Conservation (phyloP, 495 filamentous ascomycete genomes). For the Talaromyces proteolyticus region DNA sequence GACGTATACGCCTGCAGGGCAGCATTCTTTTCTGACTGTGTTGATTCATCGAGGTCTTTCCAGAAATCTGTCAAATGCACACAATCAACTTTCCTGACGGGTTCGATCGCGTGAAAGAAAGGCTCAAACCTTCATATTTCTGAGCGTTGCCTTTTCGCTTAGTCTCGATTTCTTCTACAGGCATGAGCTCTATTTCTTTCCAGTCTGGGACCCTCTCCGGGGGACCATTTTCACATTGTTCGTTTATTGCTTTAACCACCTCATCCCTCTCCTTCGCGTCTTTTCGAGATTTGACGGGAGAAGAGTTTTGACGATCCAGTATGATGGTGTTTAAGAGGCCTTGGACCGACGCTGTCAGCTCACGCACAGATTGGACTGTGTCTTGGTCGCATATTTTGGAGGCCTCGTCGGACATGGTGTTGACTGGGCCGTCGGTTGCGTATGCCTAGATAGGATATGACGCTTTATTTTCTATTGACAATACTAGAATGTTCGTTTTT, state of each 20-base stretch:
- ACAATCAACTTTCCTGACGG: background rate
- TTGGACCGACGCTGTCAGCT: slow-evolving; percentile 4
- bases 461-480: no score
- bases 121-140: background rate
- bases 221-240: background rate
- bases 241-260: slow-evolving; percentile 44
- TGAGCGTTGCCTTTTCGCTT: background rate
- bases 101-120: background rate
- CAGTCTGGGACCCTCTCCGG: slow-evolving; percentile 3
- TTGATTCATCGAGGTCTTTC: slow-evolving; percentile 4
- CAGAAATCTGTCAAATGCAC: background rate
- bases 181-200: background rate
- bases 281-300: slow-evolving; percentile 1
- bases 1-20: background rate
- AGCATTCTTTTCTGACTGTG: background rate
- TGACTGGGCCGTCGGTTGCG: no score
- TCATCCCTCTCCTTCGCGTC: slow-evolving; percentile 39
- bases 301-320: background rate
- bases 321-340: background rate
- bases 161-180: slow-evolving; percentile 5
- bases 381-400: slow-evolving; percentile 1
- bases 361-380: background rate
- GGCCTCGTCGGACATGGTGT: no score
- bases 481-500: no score
- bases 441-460: no score